phyloP scores from a whole-genome alignment of 495 filamentous ascomycete species.

The Penicillium waksmanii region DNA sequence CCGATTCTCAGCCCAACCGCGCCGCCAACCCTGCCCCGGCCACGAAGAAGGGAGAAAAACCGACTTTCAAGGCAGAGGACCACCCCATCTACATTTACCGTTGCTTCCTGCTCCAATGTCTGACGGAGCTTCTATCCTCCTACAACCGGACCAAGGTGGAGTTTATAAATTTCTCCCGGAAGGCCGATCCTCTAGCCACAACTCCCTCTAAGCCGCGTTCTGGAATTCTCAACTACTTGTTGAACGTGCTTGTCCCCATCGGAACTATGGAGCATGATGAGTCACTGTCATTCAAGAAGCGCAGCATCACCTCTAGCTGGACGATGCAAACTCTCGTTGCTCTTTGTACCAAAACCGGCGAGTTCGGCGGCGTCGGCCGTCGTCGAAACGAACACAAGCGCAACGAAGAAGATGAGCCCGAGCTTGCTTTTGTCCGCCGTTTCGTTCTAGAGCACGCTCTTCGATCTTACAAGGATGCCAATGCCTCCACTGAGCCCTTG shows the following conservation, averaged over 20 bases:
- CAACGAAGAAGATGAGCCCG: slow-evolving; percentile 78
- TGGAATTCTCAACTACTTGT: slow-evolving; percentile 88
- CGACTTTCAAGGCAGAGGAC: slow-evolving; percentile 84
- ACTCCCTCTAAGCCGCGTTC: slow-evolving; percentile 95
- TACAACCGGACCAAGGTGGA: slow-evolving; percentile 96
- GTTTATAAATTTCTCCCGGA: slow-evolving; percentile 97
- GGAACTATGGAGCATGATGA: slow-evolving; percentile 77
- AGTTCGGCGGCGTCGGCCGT: slow-evolving; percentile 52
- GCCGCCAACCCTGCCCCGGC: neutral
- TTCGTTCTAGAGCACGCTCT: slow-evolving; percentile 94
- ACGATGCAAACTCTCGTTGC: slow-evolving; percentile 84
- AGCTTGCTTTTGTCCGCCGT: slow-evolving; percentile 87
- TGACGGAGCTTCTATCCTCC: slow-evolving; percentile 88
- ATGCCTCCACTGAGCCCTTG: slow-evolving; percentile 74
- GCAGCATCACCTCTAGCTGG: slow-evolving; percentile 77
- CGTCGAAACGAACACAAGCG: slow-evolving; percentile 51
- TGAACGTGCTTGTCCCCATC: slow-evolving; percentile 81
- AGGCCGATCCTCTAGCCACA: slow-evolving; percentile 75
- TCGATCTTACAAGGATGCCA: slow-evolving; percentile 89
- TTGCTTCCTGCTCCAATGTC: slow-evolving; percentile 90
- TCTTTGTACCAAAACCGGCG: slow-evolving; percentile 83
- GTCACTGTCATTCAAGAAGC: slow-evolving; percentile 77
- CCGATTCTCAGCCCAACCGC: slow-evolving; percentile 30
- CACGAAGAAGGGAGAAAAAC: slow-evolving; percentile 70
- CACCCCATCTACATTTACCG: slow-evolving; percentile 96